Percentiles rank a stretch among this genome's conserved stretches.
Conservation (phyloP, 1,284 basidiomycete species). For the Cutaneotrichosporon mucoides region DNA sequence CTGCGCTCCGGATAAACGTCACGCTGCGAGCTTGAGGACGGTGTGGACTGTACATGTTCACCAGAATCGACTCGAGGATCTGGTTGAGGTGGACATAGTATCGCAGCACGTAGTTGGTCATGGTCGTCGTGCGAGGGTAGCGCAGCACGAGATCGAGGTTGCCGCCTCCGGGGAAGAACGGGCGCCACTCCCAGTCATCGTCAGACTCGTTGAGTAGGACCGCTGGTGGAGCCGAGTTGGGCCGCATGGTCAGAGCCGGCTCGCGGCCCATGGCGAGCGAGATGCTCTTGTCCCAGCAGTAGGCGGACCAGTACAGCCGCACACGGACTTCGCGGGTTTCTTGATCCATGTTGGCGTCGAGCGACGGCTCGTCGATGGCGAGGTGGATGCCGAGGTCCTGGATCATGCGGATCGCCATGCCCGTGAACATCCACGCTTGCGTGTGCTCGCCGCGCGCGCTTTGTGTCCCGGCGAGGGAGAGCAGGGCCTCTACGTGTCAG, state of each 20-base stretch:
- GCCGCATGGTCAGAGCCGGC: conserved; percentile 13
- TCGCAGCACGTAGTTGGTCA: conserved; percentile 13
- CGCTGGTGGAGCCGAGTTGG: conserved; percentile 6
- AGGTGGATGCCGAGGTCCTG: conserved; percentile 28
- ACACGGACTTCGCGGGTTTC: conserved; percentile 21
- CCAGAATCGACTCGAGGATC: conserved; percentile 26
- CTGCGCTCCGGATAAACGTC: conserved; percentile 17
- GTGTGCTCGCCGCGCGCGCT: conserved; percentile 22
- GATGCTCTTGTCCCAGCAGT: conserved; percentile 24
- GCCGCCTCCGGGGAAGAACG: conserved; percentile 12
- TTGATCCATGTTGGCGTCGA: conserved; percentile 20
- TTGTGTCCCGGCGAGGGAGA: conserved; percentile 19
- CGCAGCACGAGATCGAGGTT: conserved; percentile 13
- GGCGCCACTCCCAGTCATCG: conserved; percentile 19
- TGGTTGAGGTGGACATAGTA: conserved; percentile 20
- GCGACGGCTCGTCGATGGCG: conserved; percentile 20
- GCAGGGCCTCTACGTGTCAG: conserved; percentile 18
- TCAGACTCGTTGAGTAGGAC: conserved; percentile 11
- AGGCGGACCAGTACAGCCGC: conserved; percentile 24
- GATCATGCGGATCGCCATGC: conserved; percentile 26
- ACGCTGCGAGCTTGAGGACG: conserved; percentile 23
- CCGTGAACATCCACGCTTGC: conserved; percentile 26
- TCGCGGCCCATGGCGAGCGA: conserved; percentile 24
- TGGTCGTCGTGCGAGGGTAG: conserved; percentile 12
- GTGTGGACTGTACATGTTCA: conserved; percentile 27